Percentiles rank a stretch among this genome's conserved stretches.
Evolutionary conservation across 164 flowering plant genomes (phyloP).

Genomic region (Nelumbo lutea): DNA sequence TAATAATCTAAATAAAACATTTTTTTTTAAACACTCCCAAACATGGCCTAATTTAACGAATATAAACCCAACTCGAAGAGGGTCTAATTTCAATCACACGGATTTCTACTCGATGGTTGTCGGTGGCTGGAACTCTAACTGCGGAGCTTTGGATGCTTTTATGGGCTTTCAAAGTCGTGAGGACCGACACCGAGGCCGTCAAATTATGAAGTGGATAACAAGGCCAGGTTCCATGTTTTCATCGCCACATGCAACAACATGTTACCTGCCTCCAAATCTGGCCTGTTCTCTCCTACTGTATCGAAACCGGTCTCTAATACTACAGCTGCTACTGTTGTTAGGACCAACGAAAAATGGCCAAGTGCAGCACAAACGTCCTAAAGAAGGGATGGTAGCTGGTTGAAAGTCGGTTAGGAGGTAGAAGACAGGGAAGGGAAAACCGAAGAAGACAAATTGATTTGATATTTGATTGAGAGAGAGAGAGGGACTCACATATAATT

Average conservation of each 20-base stretch:
- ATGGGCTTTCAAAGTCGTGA: conserved; percentile 38
- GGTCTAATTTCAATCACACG: conserved; percentile 61
- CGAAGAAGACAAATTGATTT: too few species aligned
- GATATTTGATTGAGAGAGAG: too few species aligned
- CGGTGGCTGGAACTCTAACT: conserved; percentile 50
- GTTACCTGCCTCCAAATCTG: conserved; percentile 78
- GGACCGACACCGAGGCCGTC: conserved; percentile 83
- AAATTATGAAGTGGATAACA: conserved; percentile 62
- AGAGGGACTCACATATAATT: too few species aligned
- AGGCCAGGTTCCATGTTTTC: conserved; percentile 26
- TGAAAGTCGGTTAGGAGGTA: conserved; percentile 96
- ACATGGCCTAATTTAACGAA: conserved; percentile 49
- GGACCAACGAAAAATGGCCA: conserved; percentile 31
- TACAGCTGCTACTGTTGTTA: conserved; percentile 12
- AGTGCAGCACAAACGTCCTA: conserved; percentile 25
- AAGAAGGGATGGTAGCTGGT: conserved; percentile 59
- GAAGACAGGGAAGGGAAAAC: too few species aligned
- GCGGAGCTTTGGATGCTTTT: conserved; percentile 50
- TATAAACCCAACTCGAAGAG: conserved; percentile 77
- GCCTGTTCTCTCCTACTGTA: conserved; percentile 68
- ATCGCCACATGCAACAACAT: conserved; percentile 16
- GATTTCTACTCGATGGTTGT: conserved; percentile 38
- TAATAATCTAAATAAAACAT: too few species aligned
- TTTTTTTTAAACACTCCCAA: too few species aligned
- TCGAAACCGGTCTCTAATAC: conserved; percentile 12